Evolutionary conservation across 129 eudicot species (phyloP).

Genomic region (Flaveria linearis): DNA sequence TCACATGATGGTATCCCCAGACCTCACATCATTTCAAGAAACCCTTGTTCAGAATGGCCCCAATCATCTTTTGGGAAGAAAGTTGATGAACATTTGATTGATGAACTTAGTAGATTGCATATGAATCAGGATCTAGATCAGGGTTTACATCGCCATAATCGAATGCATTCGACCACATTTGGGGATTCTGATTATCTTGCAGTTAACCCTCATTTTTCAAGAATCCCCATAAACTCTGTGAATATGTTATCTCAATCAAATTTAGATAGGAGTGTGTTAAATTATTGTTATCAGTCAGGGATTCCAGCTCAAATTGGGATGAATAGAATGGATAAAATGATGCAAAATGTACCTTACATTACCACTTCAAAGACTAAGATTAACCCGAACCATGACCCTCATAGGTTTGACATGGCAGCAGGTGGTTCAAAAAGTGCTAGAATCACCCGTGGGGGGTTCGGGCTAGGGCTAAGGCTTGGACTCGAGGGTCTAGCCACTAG

Average conservation of each 20-base stretch:
- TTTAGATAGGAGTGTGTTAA: constrained; percentile 17
- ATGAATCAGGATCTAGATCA: constrained; percentile 42
- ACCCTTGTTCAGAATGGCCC: constrained; percentile 15
- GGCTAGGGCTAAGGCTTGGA: constrained; percentile 15
- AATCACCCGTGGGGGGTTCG: constrained; percentile 29
- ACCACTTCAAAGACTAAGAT: constrained; percentile 22
- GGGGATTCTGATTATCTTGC: constrained; percentile 38
- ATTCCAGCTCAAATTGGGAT: constrained; percentile 43
- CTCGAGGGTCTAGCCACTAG: constrained; percentile 37
- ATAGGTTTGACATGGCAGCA: constrained; percentile 30
- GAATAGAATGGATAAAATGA: constrained; percentile 8
- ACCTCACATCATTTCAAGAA: constrained; percentile 33
- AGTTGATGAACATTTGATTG: constrained; percentile 35
- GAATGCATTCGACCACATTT: constrained; percentile 36
- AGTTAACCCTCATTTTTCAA: constrained; percentile 34
- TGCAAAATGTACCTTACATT: constrained; percentile 36
- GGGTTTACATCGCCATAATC: constrained; percentile 29
- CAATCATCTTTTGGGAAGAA: constrained; percentile 22
- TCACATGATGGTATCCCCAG: constrained; percentile 50
- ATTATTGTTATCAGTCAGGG: constrained; percentile 46
- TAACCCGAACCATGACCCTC: constrained; percentile 28
- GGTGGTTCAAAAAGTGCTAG: constrained; percentile 36
- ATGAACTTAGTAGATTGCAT: constrained; percentile 48
- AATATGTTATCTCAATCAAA: constrained; percentile 32
- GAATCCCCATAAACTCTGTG: constrained; percentile 32